A percentile compares a stretch with the other conserved stretches of the same genome.
These are phyloP conservation scores for Agrocybe praecox DNA, from an alignment of 768 basidiomycete species.

Conservation along the genomic window DNA sequence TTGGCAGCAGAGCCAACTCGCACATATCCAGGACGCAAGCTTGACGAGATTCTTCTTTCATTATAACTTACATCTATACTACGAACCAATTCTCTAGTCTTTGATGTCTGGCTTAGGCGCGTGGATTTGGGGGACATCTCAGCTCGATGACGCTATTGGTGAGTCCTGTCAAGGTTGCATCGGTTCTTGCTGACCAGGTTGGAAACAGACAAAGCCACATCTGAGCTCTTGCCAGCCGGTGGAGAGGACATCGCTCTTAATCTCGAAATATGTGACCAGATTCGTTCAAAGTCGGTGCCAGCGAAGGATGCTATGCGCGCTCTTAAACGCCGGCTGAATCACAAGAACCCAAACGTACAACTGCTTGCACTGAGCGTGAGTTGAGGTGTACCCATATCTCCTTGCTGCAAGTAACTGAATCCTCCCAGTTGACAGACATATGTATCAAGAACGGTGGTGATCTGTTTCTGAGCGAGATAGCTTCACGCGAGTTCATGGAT, in stretches of 20 bases:
- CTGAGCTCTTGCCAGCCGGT: slow-evolving; percentile 81
- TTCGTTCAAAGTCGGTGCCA: slow-evolving; percentile 85
- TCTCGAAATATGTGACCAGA: slow-evolving; percentile 96
- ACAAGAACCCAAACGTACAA: slow-evolving; percentile 97
- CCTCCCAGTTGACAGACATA: slow-evolving; percentile 75
- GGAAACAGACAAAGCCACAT: slow-evolving; percentile 86
- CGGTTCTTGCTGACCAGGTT: background rate
- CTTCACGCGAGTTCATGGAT: slow-evolving; percentile 91
- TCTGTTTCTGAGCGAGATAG: slow-evolving; percentile 80
- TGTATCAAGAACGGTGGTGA: slow-evolving; percentile 99
- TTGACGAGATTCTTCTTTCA: slow-evolving; percentile 2
- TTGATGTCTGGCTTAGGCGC: slow-evolving; percentile 62
- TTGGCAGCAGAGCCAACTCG: background rate
- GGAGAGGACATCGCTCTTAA: slow-evolving; percentile 90
- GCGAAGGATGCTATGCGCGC: slow-evolving; percentile 89
- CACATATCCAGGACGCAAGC: background rate
- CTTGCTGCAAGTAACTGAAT: background rate
- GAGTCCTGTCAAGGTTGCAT: slow-evolving; percentile 24
- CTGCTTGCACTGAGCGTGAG: slow-evolving; percentile 83
- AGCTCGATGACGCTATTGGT: slow-evolving; percentile 86
- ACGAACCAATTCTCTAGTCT: background rate
- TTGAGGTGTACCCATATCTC: slow-evolving; percentile 15
- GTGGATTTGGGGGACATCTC: slow-evolving; percentile 82
- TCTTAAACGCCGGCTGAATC: slow-evolving; percentile 83
- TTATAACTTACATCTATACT: slow-evolving; percentile 5